Evolutionary conservation across 2,329 filamentous ascomycete species (phyloP).

Genomic region (Cercospora citrullina): DNA sequence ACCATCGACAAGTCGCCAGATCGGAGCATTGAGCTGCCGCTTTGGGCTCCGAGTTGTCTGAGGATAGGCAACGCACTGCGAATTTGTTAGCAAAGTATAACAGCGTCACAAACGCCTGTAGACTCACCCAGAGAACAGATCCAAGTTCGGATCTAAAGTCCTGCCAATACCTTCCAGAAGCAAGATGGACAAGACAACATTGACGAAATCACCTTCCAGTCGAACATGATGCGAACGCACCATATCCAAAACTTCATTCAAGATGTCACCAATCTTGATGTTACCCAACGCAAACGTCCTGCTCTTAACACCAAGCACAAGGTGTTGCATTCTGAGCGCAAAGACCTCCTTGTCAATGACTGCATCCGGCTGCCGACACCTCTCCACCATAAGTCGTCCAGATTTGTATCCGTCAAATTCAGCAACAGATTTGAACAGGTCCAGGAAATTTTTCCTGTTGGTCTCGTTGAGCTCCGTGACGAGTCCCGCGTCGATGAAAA

Average conservation of each 20-base stretch:
- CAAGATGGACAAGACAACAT: constrained; percentile 93
- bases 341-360: constrained; percentile 90
- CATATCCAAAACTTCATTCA: constrained; percentile 88
- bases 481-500: constrained; percentile 95
- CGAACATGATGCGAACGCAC: constrained; percentile 89
- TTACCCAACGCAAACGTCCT: constrained; percentile 88
- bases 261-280: constrained; percentile 92
- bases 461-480: constrained; percentile 87
- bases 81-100: not conserved
- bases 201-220: constrained; percentile 96
- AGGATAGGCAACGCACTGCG: constrained; percentile 82
- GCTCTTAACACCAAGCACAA: constrained; percentile 87
- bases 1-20: constrained; percentile 66
- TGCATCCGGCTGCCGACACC: constrained; percentile 86
- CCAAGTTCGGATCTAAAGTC: constrained; percentile 79
- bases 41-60: constrained; percentile 78
- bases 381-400: constrained; percentile 91
- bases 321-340: constrained; percentile 93
- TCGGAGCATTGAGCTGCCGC: constrained; percentile 58
- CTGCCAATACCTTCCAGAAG: constrained; percentile 92
- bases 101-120: not conserved
- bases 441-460: constrained; percentile 88
- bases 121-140: constrained; percentile 72
- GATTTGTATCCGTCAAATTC: constrained; percentile 97
- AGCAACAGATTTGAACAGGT: constrained; percentile 91